Percentiles rank a stretch among this genome's conserved stretches.
Evolutionary conservation across 2,329 filamentous ascomycete genomes (phyloP).

Genomic region (Aspergillus luchuensis): DNA sequence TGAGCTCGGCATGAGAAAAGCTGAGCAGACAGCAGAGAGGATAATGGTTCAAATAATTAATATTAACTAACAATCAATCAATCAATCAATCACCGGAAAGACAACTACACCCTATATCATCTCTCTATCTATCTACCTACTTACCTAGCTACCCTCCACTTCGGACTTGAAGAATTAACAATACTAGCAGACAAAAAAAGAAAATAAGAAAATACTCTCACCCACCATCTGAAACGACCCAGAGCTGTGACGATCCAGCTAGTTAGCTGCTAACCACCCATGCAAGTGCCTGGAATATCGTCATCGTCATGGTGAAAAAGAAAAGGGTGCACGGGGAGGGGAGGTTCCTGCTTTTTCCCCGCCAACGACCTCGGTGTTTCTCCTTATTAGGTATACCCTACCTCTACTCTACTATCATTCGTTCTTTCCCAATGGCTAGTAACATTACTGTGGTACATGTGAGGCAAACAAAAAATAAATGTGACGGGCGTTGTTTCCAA

Average conservation of each 20-base stretch:
- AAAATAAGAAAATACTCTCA: background rate
- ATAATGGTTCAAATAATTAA: no score
- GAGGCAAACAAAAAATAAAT: no score
- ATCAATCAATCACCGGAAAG: background rate
- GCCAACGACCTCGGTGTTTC: background rate
- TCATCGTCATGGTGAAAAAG: background rate
- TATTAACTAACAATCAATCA: background rate
- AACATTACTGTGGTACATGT: no score
- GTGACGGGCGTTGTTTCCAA: background rate
- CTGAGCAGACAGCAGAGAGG: background rate
- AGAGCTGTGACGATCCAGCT: background rate
- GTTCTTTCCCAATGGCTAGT: background rate
- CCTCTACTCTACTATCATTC: background rate
- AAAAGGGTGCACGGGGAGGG: background rate
- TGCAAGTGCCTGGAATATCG: constrained; percentile 1
- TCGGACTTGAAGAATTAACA: background rate
- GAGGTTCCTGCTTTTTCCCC: constrained; percentile 3
- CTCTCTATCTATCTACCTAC: background rate
- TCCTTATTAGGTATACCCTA: no score
- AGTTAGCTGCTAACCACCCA: background rate
- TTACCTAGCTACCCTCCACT: background rate
- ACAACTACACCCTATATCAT: background rate
- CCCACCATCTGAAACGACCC: constrained; percentile 2
- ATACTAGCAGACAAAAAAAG: no score
- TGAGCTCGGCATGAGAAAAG: constrained; percentile 10